These are phyloP conservation scores for Thermomucor indicae-seudaticae DNA, from an alignment of 371 early-diverging fungal genomes.

Conservation along the genomic window DNA sequence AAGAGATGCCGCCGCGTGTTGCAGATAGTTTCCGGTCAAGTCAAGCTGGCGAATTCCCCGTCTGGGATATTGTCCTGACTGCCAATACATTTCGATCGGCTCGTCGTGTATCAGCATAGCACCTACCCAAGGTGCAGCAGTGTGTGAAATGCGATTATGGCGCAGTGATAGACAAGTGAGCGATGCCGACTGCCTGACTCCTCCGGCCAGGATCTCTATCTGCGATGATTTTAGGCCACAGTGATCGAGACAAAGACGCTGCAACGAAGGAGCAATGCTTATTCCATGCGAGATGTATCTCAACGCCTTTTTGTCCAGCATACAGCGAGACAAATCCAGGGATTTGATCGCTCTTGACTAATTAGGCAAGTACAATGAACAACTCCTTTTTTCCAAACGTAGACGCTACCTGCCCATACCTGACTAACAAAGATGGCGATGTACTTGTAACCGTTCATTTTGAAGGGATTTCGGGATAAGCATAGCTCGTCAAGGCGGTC, in stretches of 20 bases:
- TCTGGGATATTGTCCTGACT: slow-evolving; percentile 6
- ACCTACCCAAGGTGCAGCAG: slow-evolving; percentile 47
- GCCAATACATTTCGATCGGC: slow-evolving; percentile 18
- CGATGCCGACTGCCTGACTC: slow-evolving; percentile 45
- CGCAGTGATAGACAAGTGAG: slow-evolving; percentile 50
- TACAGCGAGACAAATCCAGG: slow-evolving; percentile 28
- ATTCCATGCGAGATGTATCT: slow-evolving; percentile 59
- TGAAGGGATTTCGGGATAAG: slow-evolving; percentile 29
- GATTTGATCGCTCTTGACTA: slow-evolving; percentile 35
- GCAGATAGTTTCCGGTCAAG: slow-evolving; percentile 49
- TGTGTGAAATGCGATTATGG: slow-evolving; percentile 42
- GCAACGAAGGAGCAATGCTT: slow-evolving; percentile 39
- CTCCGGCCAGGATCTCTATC: slow-evolving; percentile 52
- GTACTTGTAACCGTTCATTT: slow-evolving; percentile 39
- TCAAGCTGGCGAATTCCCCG: slow-evolving; percentile 45
- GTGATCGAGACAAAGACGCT: slow-evolving; percentile 52
- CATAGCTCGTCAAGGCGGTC: slow-evolving; percentile 23
- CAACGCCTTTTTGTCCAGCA: slow-evolving; percentile 49
- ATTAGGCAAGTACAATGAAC: background rate
- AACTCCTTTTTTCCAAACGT: background rate
- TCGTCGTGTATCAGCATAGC: slow-evolving; percentile 49
- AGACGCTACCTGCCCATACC: slow-evolving; percentile 12
- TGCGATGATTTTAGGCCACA: slow-evolving; percentile 49
- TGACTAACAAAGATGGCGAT: slow-evolving; percentile 42
- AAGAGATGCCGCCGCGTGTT: slow-evolving; percentile 40